Conservation (phyloP, 2,329 filamentous ascomycete genomes). For the Cercospora zeae-maydis region DNA sequence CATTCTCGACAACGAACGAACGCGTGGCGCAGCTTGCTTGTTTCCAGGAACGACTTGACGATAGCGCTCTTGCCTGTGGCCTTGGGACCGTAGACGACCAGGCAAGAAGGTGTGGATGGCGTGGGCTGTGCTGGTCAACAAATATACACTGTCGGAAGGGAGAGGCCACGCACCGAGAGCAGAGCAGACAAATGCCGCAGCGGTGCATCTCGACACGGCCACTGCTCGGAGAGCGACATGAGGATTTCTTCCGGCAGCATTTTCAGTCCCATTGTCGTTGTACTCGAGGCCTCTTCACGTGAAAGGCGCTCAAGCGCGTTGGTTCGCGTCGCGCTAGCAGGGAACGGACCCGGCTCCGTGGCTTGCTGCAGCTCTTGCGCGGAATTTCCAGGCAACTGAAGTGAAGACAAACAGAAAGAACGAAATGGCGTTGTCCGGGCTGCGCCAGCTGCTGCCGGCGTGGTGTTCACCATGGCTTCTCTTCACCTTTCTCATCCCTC, state of each 20-base stretch:
- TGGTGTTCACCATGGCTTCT: conserved; percentile 6
- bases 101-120: conserved; percentile 66
- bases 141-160: background rate
- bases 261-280: background rate
- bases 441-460: conserved; percentile 18
- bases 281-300: background rate
- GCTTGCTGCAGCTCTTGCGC: conserved; percentile 4
- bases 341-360: background rate
- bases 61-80: conserved; percentile 83
- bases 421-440: conserved; percentile 17
- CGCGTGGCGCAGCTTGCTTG: conserved; percentile 52
- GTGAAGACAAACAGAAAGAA: conserved; percentile 18
- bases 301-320: background rate
- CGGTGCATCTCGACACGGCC: conserved; percentile 44
- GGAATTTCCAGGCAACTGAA: background rate
- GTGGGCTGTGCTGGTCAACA: conserved; percentile 47
- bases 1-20: conserved; percentile 70
- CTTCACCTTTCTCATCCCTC: conserved; percentile 6
- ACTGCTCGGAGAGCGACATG: conserved; percentile 28
- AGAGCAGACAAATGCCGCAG: conserved; percentile 46
- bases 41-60: conserved; percentile 58
- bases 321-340: conserved; percentile 3
- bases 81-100: conserved; percentile 80
- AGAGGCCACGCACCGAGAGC: conserved; percentile 40
- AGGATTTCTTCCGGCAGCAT: conserved; percentile 32